Percentiles rank a stretch among this genome's conserved stretches.
These are phyloP conservation scores for Erodium trifolium DNA, from an alignment of 441 rosid genomes.

Conservation along the genomic window DNA sequence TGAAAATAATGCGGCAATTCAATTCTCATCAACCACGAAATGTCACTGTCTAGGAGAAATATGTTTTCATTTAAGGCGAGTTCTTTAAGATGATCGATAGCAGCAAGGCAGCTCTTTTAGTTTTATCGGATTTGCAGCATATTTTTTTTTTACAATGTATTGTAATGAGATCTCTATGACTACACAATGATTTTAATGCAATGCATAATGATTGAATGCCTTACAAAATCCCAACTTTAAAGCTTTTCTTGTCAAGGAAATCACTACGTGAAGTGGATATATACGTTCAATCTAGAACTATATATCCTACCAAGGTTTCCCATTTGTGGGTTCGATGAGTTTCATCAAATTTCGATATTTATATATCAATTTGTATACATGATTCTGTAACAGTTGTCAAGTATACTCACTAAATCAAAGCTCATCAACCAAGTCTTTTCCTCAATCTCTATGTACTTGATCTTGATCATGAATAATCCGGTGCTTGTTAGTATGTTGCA, in stretches of 20 bases:
- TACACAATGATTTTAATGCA: too few relatives aligned
- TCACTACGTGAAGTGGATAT: not conserved
- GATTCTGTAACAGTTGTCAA: not conserved
- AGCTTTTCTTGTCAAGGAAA: not conserved
- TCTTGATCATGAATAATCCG: not conserved
- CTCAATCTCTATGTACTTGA: not conserved
- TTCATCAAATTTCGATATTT: not conserved
- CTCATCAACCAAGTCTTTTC: too few relatives aligned
- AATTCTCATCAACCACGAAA: constrained; percentile 10
- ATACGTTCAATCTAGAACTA: not conserved
- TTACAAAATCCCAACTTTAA: not conserved
- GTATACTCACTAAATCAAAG: too few relatives aligned
- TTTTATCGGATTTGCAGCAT: not conserved
- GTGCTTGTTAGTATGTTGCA: not conserved
- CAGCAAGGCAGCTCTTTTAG: constrained; percentile 12
- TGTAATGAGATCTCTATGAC: not conserved
- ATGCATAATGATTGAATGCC: too few relatives aligned
- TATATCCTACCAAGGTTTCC: not conserved
- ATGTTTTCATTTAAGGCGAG: not conserved
- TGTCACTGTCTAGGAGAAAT: constrained; percentile 16
- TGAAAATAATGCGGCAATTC: constrained; percentile 13
- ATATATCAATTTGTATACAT: not conserved
- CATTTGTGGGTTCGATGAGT: not conserved
- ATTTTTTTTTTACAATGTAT: not conserved
- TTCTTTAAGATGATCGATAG: not conserved